phyloP scores from a whole-genome alignment of 1,139 yeast genomes.

The Hyphopichia fennica region DNA sequence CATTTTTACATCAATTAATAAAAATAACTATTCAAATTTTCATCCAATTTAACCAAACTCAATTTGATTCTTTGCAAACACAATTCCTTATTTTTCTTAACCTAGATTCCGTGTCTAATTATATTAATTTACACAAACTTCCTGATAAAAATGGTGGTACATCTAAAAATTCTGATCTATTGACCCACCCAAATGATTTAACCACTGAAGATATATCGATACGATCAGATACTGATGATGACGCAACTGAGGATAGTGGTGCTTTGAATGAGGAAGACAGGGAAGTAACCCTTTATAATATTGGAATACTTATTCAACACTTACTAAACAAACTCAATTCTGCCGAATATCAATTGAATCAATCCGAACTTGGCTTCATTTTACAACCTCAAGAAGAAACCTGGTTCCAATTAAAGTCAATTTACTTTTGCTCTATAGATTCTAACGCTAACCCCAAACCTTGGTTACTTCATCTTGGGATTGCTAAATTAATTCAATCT shows the following conservation, averaged over 20 bases:
- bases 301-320: slow-evolving; percentile 23
- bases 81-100: slow-evolving; percentile 40
- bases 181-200: not conserved
- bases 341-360: slow-evolving; percentile 16
- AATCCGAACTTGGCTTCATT: slow-evolving; percentile 19
- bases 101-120: slow-evolving; percentile 19
- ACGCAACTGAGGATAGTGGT: not conserved
- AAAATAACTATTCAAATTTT: slow-evolving; percentile 31
- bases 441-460: slow-evolving; percentile 14
- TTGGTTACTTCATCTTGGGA: slow-evolving; percentile 36
- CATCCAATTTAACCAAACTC: slow-evolving; percentile 26
- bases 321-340: slow-evolving; percentile 17
- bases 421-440: slow-evolving; percentile 18
- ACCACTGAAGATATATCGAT: slow-evolving; percentile 5
- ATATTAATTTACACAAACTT: slow-evolving; percentile 13
- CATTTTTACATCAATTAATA: slow-evolving; percentile 28
- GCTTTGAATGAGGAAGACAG: slow-evolving; percentile 7
- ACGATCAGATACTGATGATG: slow-evolving; percentile 7
- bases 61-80: slow-evolving; percentile 29
- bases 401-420: slow-evolving; percentile 31
- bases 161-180: not conserved
- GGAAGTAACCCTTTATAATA: slow-evolving; percentile 15
- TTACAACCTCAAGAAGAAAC: slow-evolving; percentile 9
- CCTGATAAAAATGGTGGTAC: slow-evolving; percentile 19
- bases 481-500: slow-evolving; percentile 23